Evolutionary conservation across 495 filamentous ascomycete genomes (phyloP).

Genomic region (Penicillium simplicissimum): DNA sequence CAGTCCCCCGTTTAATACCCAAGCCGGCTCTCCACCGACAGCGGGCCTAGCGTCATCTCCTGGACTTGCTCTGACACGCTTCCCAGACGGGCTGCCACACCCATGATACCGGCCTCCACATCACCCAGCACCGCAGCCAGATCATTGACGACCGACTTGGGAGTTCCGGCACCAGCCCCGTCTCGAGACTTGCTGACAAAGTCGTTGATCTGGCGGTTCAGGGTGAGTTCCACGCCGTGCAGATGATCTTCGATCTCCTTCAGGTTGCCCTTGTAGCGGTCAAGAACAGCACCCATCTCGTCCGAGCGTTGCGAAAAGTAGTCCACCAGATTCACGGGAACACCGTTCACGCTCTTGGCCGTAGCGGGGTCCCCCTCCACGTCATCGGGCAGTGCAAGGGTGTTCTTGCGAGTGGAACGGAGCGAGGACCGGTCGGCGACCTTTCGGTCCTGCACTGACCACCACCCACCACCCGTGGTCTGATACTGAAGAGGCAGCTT

Average conservation of each 20-base stretch:
- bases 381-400: slow-evolving; percentile 52
- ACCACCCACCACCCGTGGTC: slow-evolving; percentile 45
- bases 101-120: slow-evolving; percentile 76
- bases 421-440: slow-evolving; percentile 41
- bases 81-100: slow-evolving; percentile 72
- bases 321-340: slow-evolving; percentile 61
- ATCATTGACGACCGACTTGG: slow-evolving; percentile 52
- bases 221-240: slow-evolving; percentile 67
- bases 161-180: slow-evolving; percentile 43
- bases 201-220: slow-evolving; percentile 69
- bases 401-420: slow-evolving; percentile 46
- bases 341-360: slow-evolving; percentile 41
- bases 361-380: slow-evolving; percentile 58
- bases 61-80: slow-evolving; percentile 68
- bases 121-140: slow-evolving; percentile 70
- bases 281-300: slow-evolving; percentile 67
- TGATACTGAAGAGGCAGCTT: slow-evolving; percentile 76
- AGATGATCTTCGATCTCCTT: slow-evolving; percentile 83
- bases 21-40: slow-evolving; percentile 33
- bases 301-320: slow-evolving; percentile 75
- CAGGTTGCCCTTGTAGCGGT: slow-evolving; percentile 66
- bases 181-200: slow-evolving; percentile 58
- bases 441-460: slow-evolving; percentile 48
- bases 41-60: slow-evolving; percentile 60
- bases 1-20: slow-evolving; percentile 12